Evolutionary conservation across 108 stramenopile genomes (phyloP).

Genomic region (Nitzschia inconspicua): DNA sequence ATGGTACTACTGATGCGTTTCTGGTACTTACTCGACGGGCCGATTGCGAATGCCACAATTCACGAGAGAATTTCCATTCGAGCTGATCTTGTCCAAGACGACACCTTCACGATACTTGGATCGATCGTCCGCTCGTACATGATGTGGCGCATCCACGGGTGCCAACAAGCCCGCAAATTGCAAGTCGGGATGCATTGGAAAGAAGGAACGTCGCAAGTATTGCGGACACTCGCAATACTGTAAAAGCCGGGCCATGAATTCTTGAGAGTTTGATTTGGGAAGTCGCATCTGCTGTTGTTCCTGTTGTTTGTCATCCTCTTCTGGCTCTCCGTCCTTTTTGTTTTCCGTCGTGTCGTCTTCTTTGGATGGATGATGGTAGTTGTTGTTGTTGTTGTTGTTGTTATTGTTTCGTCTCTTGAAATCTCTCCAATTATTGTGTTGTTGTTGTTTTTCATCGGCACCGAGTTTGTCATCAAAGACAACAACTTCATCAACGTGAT

Average conservation of each 20-base stretch:
- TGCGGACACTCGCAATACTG: conserved; percentile 95
- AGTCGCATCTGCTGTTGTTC: conserved; percentile 5
- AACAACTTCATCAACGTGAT: conserved; percentile 95
- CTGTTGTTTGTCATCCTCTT: background rate
- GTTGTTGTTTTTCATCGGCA: conserved; percentile 18
- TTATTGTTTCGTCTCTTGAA: conserved; percentile 9
- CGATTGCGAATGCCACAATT: conserved; percentile 81
- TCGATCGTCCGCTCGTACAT: conserved; percentile 88
- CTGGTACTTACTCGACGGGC: conserved; percentile 62
- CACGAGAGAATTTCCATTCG: conserved; percentile 59
- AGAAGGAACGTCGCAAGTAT: conserved; percentile 87
- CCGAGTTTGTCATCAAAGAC: conserved; percentile 91
- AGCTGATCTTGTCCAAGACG: conserved; percentile 53
- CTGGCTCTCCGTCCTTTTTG: background rate
- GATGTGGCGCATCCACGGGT: conserved; percentile 97
- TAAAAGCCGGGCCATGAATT: conserved; percentile 91
- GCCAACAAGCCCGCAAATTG: conserved; percentile 92
- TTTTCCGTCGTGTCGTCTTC: conserved; percentile 10
- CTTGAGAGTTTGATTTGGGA: conserved; percentile 72
- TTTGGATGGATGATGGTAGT: background rate
- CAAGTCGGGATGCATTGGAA: conserved; percentile 94
- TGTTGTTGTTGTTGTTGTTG: conserved; percentile 4
- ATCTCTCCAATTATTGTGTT: conserved; percentile 20
- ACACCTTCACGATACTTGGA: conserved; percentile 90
- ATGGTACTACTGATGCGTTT: background rate